A percentile compares a stretch with the other conserved stretches of the same genome.
Evolutionary conservation across 2,329 filamentous ascomycete species (phyloP).

Genomic region (Aspergillus japonicus): DNA sequence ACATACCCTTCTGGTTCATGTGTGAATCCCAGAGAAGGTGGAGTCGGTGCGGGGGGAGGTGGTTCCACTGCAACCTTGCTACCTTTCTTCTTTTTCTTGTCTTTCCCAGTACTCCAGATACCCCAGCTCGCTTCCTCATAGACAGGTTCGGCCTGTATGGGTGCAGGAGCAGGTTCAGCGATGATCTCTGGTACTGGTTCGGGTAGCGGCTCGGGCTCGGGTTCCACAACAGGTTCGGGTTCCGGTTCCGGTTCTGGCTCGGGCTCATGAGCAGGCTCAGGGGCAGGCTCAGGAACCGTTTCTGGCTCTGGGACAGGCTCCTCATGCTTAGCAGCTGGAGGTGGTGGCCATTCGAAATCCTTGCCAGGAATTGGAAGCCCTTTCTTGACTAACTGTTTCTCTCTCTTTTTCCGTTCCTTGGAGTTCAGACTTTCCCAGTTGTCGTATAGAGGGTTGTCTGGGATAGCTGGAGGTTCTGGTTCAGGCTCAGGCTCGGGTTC

Average conservation of each 20-base stretch:
- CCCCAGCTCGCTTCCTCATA: conserved; percentile 31
- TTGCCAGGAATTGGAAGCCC: conserved; percentile 26
- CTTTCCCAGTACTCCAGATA: conserved; percentile 39
- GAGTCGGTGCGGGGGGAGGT: conserved; percentile 50
- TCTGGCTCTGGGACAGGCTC: conserved; percentile 25
- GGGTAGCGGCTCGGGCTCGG: conserved; percentile 24
- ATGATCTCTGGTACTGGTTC: conserved; percentile 23
- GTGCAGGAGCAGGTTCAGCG: conserved; percentile 19
- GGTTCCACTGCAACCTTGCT: conserved; percentile 44
- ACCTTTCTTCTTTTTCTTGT: conserved; percentile 53
- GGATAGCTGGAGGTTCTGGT: conserved; percentile 25
- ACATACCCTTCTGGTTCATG: conserved; percentile 34
- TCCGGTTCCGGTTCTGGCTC: conserved; percentile 18
- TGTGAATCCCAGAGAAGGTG: conserved; percentile 45
- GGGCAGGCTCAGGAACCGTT: conserved; percentile 12
- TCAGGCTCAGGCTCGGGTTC: conserved; percentile 38
- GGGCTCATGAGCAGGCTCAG: conserved; percentile 17
- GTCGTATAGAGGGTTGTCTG: conserved; percentile 19
- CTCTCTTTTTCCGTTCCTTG: conserved; percentile 21
- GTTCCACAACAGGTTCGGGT: conserved; percentile 23
- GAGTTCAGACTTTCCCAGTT: conserved; percentile 18
- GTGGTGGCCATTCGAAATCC: conserved; percentile 28
- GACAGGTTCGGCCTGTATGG: conserved; percentile 23
- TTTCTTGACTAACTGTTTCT: conserved; percentile 18
- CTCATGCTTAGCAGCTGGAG: conserved; percentile 1